Evolutionary conservation across 1,139 yeast genomes (phyloP), one percentile per base, ranked within the genome.

Genomic region (Kodamaea plutei): DNA sequence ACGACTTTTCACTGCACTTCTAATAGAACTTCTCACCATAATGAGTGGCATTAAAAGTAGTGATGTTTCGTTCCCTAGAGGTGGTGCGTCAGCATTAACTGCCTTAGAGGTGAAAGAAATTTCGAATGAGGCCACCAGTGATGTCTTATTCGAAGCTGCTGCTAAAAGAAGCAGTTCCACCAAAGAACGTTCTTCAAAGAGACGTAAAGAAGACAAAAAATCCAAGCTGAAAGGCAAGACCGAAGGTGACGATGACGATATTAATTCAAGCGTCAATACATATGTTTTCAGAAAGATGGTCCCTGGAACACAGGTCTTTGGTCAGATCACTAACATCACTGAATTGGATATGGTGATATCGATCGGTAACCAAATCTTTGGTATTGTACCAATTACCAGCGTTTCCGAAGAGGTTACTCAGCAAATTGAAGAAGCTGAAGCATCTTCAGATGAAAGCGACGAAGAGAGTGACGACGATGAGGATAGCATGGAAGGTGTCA

Each of bases 31-130:
- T 23, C 22, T 9, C 28, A 25, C 8, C 11, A 17, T 20, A 24
- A 24, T 32, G 19, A 15, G 25, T 12, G 11, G 23, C 23, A 40
- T 65, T 35, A 62, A 60, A 37, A 64, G 64, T 39, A 73, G 68
- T 41, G 93, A 84, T 42, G 73, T 78, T 32, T 76, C 95, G 12
- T 91, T 91, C 53, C 98, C 98, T 30, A 81, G 99, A 76, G 98
- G 98, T 47, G 96, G 96, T 34, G 76, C 84, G 8, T 74, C 89
- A 15, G 85, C 79, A 11, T 71, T 89, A 54, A 77, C 95, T 3
- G 89, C 98, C 4, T 63, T 91, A 44, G 99, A 91, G 60, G 79
- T 87, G 45, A 88, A 88, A 55, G 94, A 88, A 53, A 93, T 89
- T 33, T 80, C 95, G 23, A 88, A 87, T 51, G 95, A 91, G 56